phyloP scores from a whole-genome alignment of 2,329 filamentous ascomycete species.

The Colletotrichum aenigma region DNA sequence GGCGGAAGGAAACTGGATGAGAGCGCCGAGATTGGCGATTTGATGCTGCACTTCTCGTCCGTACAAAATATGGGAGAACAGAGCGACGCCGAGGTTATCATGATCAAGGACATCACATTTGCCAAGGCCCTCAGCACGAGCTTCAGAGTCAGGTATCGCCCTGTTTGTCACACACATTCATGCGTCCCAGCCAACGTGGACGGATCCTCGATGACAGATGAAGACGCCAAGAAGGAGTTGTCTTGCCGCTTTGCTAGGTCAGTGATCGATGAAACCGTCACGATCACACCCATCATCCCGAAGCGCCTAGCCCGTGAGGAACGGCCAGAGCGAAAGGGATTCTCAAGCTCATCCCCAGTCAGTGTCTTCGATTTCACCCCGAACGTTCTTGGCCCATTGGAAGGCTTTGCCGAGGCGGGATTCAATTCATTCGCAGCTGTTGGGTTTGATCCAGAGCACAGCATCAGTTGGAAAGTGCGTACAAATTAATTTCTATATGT shows the following conservation, averaged over 20 bases:
- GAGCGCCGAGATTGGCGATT: background rate
- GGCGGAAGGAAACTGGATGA: background rate
- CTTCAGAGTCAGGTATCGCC: background rate
- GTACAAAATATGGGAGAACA: background rate
- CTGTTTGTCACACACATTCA: accelerated
- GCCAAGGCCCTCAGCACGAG: background rate
- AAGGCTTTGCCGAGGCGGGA: background rate
- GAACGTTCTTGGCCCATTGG: background rate
- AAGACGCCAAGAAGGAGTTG: background rate
- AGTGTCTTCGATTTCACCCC: background rate
- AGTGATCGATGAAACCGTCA: background rate
- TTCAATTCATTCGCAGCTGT: background rate
- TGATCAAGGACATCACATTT: background rate
- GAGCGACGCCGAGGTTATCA: background rate
- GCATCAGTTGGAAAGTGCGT: background rate
- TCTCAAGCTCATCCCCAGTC: background rate
- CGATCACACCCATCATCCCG: background rate
- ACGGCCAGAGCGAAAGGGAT: background rate
- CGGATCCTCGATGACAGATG: background rate
- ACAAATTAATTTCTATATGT: background rate
- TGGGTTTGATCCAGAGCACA: background rate
- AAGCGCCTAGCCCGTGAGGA: background rate
- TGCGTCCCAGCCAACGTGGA: background rate
- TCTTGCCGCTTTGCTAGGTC: background rate
- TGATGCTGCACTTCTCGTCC: background rate